These are phyloP conservation scores for Murraya koenigii DNA, from an alignment of 345 rosid genomes.

Conservation along the genomic window DNA sequence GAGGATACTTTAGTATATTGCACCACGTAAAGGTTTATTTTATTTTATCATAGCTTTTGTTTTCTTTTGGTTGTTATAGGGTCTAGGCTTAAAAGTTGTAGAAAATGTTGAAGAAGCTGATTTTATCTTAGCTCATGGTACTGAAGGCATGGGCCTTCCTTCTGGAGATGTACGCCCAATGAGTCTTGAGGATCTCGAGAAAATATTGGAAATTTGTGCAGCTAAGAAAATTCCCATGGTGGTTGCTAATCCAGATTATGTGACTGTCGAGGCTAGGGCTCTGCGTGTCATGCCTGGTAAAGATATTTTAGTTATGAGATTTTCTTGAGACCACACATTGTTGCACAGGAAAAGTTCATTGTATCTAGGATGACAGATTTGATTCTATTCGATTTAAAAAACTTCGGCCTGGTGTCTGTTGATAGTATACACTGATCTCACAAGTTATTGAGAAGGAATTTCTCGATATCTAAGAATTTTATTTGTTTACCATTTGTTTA, in stretches of 20 bases:
- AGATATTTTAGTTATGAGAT: conserved; percentile 15
- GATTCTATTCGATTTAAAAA: not conserved
- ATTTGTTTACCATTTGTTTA: not conserved
- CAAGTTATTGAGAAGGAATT: not conserved
- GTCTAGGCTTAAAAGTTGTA: conserved; percentile 69
- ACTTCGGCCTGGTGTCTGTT: not conserved
- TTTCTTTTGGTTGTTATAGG: conserved; percentile 33
- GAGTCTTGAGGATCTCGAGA: conserved; percentile 72
- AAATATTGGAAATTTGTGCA: conserved; percentile 70
- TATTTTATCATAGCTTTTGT: too few species aligned
- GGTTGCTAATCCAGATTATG: conserved; percentile 93
- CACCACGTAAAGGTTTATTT: not conserved
- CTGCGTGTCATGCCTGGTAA: conserved; percentile 89
- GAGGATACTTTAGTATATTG: not conserved
- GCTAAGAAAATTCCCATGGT: conserved; percentile 79
- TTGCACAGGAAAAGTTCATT: not conserved
- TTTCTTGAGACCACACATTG: not conserved
- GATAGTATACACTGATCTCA: not conserved
- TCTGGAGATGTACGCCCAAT: conserved; percentile 55
- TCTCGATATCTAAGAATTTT: not conserved
- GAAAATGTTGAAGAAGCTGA: conserved; percentile 82
- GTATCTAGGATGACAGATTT: not conserved
- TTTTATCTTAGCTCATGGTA: conserved; percentile 83
- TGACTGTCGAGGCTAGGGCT: conserved; percentile 87
- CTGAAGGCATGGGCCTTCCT: conserved; percentile 82